Evolutionary conservation across 2,329 filamentous ascomycete genomes (phyloP).

Genomic region (Dryadomyces quercus-mongolicae): DNA sequence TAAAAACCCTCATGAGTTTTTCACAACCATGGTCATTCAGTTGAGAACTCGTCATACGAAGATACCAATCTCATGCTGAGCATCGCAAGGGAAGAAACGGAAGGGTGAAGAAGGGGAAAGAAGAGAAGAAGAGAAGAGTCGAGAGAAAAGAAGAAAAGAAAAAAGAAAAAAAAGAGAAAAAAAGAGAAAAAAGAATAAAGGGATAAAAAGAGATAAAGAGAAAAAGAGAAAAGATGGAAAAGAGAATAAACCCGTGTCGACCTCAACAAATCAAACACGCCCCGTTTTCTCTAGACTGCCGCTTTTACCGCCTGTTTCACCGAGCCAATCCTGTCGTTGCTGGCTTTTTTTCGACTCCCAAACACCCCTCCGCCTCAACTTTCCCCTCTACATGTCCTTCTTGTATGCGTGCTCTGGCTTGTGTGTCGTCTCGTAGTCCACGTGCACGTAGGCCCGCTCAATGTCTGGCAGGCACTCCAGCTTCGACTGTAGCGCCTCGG

Average conservation of each 20-base stretch:
- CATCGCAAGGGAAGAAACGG: not conserved
- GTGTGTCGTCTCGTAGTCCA: slow-evolving; percentile 93
- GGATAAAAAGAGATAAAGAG: not conserved
- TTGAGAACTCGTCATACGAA: not conserved
- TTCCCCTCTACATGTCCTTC: slow-evolving; percentile 36
- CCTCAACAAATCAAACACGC: too few relatives aligned
- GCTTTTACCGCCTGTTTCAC: too few relatives aligned
- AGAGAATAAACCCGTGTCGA: not conserved
- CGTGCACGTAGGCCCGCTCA: slow-evolving; percentile 90
- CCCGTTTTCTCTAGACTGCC: too few relatives aligned
- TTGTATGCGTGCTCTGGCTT: slow-evolving; percentile 68
- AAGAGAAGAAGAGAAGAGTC: not conserved
- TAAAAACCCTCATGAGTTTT: too few relatives aligned
- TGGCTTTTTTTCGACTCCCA: not conserved
- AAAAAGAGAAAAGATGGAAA: not conserved
- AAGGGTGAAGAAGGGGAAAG: not conserved
- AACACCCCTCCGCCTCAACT: not conserved
- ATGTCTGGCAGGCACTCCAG: slow-evolving; percentile 84
- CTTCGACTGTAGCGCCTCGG: slow-evolving; percentile 89
- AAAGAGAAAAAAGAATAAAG: not conserved
- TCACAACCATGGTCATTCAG: too few relatives aligned
- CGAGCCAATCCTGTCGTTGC: too few relatives aligned
- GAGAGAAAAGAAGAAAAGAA: not conserved
- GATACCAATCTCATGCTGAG: not conserved
- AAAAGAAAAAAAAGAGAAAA: not conserved